Percentiles rank a stretch among this genome's conserved stretches.
phyloP scores from a whole-genome alignment of 116 monocot species.

The Iris pallida region DNA sequence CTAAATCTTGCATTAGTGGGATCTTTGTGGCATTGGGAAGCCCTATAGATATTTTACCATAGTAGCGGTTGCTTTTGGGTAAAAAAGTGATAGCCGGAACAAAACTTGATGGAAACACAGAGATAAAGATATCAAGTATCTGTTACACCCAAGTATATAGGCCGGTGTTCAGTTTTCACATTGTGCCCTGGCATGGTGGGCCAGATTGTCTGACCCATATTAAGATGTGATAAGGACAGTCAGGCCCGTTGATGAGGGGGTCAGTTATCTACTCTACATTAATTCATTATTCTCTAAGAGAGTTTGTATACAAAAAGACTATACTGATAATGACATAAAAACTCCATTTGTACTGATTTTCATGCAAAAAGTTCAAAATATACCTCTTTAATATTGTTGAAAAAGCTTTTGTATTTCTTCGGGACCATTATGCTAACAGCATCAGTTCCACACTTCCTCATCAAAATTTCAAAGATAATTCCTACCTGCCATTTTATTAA shows the following conservation, averaged over 20 bases:
- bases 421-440: slow-evolving; percentile 39
- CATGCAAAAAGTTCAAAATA: neutral
- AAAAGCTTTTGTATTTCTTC: slow-evolving; percentile 58
- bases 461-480: slow-evolving; percentile 77
- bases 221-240: neutral
- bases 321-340: neutral
- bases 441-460: slow-evolving; percentile 75
- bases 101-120: too few species aligned
- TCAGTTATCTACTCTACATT: too few species aligned
- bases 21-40: too few species aligned
- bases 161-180: neutral
- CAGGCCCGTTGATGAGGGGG: neutral
- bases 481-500: slow-evolving; percentile 41
- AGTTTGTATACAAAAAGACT: neutral
- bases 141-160: too few species aligned
- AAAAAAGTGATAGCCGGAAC: too few species aligned
- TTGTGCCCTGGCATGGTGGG: neutral
- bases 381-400: slow-evolving; percentile 65
- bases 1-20: too few species aligned
- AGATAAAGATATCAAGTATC: too few species aligned
- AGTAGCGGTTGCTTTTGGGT: too few species aligned
- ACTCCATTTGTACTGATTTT: neutral
- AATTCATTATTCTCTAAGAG: neutral
- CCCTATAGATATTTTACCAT: too few species aligned
- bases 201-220: neutral